Base-by-base conservation (phyloP, 2,329 filamentous ascomycete species). In the Didymella segeticola region DNA sequence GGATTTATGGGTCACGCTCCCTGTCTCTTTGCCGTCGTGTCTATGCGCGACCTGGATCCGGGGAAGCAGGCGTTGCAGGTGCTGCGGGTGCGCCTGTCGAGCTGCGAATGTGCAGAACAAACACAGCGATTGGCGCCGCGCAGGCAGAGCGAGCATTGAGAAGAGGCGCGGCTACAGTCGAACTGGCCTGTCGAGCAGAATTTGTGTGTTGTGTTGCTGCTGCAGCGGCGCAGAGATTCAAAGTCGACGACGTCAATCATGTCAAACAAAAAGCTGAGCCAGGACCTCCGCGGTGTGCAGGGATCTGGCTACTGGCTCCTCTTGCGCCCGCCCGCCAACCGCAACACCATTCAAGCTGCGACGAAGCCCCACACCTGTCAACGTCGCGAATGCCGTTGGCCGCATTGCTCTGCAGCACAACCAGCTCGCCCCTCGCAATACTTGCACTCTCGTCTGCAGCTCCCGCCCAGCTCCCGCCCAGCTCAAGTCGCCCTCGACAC, bases 31-130 rank as follows among this genome's bases (percentile, higher is more conserved):
- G 22, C 36, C 33, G 8, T 27, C 37, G 27, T 17, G 36, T 27
- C 62, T 51, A 30, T 62, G 48, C 4, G 66, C 68, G 42, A 61
- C 55, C 29, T 71, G 67, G 42, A 57, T 60, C 15, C 54, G 50
- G 48, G 71, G 61, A 53, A 74, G 56, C 53, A 73, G 57, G 69
- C 63, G 66, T 57, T 62, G 56, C 53, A 73, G 57, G 69, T 63
- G 66, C 57, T 62, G 60, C 8, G 61, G 33, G 14, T 41, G 45
- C 22, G 39, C 42, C 62, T 68, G 36, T 64, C 63, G 53, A 5
- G 33, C 19, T 34, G 71, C 68, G 55, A 73, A 69, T 46, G 72
- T 66, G 69, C 77, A 78, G 58, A 75, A 71, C 39, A 78, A 68
- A 72, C 77, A 79, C 60, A 69, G 62, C 63, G 68, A 65, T 23